phyloP scores from a whole-genome alignment of 2,329 filamentous ascomycete genomes.

The Chrysoporthe cubensis region DNA sequence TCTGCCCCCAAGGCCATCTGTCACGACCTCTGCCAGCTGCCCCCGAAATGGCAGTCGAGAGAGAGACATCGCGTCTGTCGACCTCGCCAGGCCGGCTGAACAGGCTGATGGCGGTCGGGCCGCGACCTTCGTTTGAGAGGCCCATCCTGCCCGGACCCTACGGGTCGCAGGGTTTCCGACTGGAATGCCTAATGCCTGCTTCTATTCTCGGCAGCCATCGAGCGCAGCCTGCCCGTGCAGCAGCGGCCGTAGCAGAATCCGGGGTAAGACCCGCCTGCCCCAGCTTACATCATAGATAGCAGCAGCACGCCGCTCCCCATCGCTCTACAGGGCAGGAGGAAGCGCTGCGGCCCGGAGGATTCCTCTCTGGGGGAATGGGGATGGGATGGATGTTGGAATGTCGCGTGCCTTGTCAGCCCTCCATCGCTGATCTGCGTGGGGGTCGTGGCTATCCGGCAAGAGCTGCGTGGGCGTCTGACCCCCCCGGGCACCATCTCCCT shows the following conservation, averaged over 20 bases:
- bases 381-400: background rate
- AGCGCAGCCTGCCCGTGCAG: background rate
- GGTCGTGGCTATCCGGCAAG: background rate
- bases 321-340: background rate
- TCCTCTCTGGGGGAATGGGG: background rate
- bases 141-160: background rate
- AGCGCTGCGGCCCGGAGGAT: background rate
- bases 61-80: background rate
- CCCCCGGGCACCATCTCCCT: background rate
- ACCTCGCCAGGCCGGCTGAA: background rate
- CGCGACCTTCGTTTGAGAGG: background rate
- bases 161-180: too few species aligned
- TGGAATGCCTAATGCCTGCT: background rate
- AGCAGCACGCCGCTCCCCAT: background rate
- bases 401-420: slow-evolving; percentile 1
- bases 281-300: background rate
- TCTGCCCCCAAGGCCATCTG: background rate
- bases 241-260: background rate
- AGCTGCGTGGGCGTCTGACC: background rate
- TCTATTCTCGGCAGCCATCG: slow-evolving; percentile 1
- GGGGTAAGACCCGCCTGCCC: background rate
- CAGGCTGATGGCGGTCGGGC: background rate
- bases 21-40: background rate
- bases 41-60: background rate
- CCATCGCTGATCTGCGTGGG: background rate